Conservation (phyloP, 2,329 filamentous ascomycete genomes). For the Cladophialophora chaetospira region DNA sequence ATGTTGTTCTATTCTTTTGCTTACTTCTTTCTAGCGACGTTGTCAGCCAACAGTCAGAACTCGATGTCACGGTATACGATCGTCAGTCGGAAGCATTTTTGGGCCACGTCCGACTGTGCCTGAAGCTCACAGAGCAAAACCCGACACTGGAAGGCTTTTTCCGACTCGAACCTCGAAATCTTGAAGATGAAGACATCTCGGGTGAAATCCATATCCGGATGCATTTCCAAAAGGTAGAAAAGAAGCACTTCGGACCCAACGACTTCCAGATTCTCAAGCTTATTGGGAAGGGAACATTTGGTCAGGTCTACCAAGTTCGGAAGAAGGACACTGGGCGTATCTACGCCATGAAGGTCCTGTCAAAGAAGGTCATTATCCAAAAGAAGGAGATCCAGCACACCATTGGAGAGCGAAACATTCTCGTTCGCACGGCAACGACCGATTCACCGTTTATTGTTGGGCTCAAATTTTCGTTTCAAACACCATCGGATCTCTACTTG, state of each 20-base stretch:
- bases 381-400: conserved; percentile 99
- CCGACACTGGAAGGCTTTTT: conserved; percentile 83
- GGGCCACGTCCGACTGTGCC: conserved; percentile 82
- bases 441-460: conserved; percentile 98
- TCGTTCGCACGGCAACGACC: conserved; percentile 91
- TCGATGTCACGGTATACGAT: conserved; percentile 94
- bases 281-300: conserved; percentile 97
- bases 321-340: conserved; percentile 96
- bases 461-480: conserved; percentile 98
- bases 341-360: conserved; percentile 98
- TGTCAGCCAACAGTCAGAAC: conserved; percentile 82
- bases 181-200: conserved; percentile 72
- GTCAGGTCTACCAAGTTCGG: conserved; percentile 95
- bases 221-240: conserved; percentile 81
- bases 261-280: conserved; percentile 96
- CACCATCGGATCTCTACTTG: conserved; percentile 92
- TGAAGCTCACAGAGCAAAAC: conserved; percentile 67
- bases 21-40: conserved; percentile 69
- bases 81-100: conserved; percentile 86
- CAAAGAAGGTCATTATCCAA: conserved; percentile 99
- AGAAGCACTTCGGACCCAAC: conserved; percentile 88
- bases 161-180: conserved; percentile 74
- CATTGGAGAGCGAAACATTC: conserved; percentile 92
- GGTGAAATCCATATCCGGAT: conserved; percentile 90
- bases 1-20: conserved; percentile 21